Conservation (phyloP, 257 asterid genomes). For the Linderniella brevidens region DNA sequence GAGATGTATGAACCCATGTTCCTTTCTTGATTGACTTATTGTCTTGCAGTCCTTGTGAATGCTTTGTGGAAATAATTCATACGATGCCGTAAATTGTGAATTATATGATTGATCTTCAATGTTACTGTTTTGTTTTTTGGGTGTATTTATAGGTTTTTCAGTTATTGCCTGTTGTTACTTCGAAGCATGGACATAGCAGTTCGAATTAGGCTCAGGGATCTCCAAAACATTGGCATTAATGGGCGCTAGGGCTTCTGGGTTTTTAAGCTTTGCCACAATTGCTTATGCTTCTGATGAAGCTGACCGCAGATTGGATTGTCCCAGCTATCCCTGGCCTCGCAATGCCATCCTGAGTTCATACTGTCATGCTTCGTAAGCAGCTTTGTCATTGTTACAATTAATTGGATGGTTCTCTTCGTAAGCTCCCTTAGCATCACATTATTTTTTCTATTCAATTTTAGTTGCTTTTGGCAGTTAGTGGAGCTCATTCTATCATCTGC, state of each 20-base stretch:
- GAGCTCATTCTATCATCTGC: too few species aligned
- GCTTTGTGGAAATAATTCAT: too few species aligned
- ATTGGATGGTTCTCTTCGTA: constrained; percentile 1
- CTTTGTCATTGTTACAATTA: background rate
- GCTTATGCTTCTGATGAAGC: constrained; percentile 34
- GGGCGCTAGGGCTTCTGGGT: constrained; percentile 35
- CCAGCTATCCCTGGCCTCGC: constrained; percentile 46
- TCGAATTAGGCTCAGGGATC: constrained; percentile 12
- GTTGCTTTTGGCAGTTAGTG: too few species aligned
- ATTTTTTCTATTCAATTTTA: too few species aligned
- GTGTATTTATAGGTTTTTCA: constrained; percentile 8
- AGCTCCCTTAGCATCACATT: too few species aligned
- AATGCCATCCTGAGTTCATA: constrained; percentile 38
- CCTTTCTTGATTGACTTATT: too few species aligned
- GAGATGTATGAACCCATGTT: too few species aligned
- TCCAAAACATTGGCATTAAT: constrained; percentile 18
- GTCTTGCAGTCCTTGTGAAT: too few species aligned
- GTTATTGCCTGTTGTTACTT: constrained; percentile 5
- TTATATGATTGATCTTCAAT: background rate
- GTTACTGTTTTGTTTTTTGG: background rate
- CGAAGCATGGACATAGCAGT: constrained; percentile 16
- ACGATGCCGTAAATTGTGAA: too few species aligned
- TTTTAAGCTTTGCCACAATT: constrained; percentile 23
- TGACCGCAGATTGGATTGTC: constrained; percentile 32
- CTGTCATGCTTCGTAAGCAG: constrained; percentile 40